Conservation (phyloP, 768 basidiomycete species). For the Dentipellis sp. region DNA sequence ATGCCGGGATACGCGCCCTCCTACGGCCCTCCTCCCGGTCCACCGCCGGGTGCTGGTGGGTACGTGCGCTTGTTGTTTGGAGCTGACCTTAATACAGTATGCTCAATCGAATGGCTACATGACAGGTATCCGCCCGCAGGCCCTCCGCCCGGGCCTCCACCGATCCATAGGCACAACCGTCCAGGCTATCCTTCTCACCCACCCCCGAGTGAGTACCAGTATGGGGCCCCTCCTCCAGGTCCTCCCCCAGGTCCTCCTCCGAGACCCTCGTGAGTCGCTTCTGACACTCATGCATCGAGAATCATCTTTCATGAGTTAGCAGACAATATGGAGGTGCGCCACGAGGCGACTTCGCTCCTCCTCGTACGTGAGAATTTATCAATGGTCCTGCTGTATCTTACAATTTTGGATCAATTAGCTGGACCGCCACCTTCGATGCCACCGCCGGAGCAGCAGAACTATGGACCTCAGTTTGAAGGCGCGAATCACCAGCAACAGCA, state of each 20-base stretch:
- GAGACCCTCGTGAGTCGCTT: conserved; percentile 5
- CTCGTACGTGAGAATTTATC: conserved; percentile 13
- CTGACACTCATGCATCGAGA: not conserved
- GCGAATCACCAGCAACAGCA: conserved; percentile 22
- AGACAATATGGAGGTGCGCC: not conserved
- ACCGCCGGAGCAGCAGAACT: conserved; percentile 30
- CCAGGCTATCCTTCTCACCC: conserved; percentile 13
- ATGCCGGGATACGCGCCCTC: conserved; percentile 14
- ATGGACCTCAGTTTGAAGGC: conserved; percentile 34
- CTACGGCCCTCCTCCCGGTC: conserved; percentile 16
- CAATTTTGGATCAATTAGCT: conserved; percentile 15
- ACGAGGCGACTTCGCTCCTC: conserved; percentile 15
- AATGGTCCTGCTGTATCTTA: not conserved
- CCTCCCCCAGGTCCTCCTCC: conserved; percentile 10
- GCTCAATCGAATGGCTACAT: not conserved
- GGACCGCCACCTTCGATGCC: conserved; percentile 23
- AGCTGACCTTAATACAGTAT: not conserved
- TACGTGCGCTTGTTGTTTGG: conserved; percentile 1
- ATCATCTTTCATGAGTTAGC: no score
- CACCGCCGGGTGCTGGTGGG: conserved; percentile 11
- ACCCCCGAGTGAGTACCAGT: not conserved
- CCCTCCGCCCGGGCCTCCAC: conserved; percentile 11
- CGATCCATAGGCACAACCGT: not conserved
- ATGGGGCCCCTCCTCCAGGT: not conserved
- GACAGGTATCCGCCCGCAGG: conserved; percentile 3